A percentile compares a stretch with the other conserved stretches of the same genome.
phyloP scores from a whole-genome alignment of 1,284 basidiomycete genomes.

The Naganishia sp. region DNA sequence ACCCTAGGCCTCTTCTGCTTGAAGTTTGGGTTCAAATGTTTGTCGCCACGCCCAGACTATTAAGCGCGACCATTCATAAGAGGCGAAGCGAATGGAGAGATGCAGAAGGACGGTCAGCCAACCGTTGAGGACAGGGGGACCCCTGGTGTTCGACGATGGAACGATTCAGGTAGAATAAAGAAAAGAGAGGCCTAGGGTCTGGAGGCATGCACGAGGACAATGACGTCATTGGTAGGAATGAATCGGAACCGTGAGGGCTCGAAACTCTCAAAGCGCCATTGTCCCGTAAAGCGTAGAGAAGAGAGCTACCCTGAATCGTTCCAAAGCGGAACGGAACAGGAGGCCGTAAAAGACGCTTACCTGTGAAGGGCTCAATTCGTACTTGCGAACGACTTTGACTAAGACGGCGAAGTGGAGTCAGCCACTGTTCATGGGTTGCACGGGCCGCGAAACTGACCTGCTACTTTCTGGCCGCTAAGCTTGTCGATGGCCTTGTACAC shows the following conservation, averaged over 20 bases:
- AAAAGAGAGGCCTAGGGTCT: constrained; percentile 30
- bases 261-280: constrained; percentile 49
- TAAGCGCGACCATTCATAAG: constrained; percentile 5
- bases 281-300: constrained; percentile 42
- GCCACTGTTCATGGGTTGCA: constrained; percentile 3
- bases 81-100: constrained; percentile 7
- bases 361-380: constrained; percentile 91
- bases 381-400: constrained; percentile 98
- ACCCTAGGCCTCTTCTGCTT: constrained; percentile 84
- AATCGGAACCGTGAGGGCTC: constrained; percentile 9
- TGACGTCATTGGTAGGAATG: constrained; percentile 4
- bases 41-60: constrained; percentile 64
- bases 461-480: constrained; percentile 76
- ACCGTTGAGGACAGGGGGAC: neutral
- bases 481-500: constrained; percentile 92
- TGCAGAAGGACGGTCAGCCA: constrained; percentile 27
- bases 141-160: constrained; percentile 33
- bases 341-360: constrained; percentile 61
- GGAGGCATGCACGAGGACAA: constrained; percentile 15
- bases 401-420: constrained; percentile 32
- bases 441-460: constrained; percentile 61
- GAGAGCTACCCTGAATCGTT: constrained; percentile 41
- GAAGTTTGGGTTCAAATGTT: constrained; percentile 86
- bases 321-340: constrained; percentile 21
- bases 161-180: constrained; percentile 25